phyloP scores from a whole-genome alignment of 257 asterid species.

The Cordia subcordata region DNA sequence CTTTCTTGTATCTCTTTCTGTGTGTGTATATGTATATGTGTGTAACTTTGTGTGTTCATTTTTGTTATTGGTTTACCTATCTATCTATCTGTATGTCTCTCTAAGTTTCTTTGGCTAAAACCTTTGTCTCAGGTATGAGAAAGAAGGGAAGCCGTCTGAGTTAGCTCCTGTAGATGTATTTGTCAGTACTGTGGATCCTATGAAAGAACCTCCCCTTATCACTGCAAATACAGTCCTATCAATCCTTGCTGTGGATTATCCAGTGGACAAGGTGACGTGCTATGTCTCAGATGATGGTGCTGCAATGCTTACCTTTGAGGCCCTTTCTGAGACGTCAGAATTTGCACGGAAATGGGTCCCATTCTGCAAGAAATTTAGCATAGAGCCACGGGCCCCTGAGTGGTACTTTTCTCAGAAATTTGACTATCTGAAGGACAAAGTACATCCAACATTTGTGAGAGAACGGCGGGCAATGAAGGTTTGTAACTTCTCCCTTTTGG shows the following conservation, averaged over 20 bases:
- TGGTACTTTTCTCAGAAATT: constrained; percentile 85
- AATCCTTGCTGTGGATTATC: constrained; percentile 91
- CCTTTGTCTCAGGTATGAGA: constrained; percentile 68
- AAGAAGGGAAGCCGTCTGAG: constrained; percentile 92
- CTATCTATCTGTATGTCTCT: background rate
- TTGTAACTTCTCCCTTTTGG: background rate
- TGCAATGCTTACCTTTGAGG: constrained; percentile 98
- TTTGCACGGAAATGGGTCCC: constrained; percentile 98
- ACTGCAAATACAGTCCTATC: constrained; percentile 97
- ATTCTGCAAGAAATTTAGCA: constrained; percentile 74
- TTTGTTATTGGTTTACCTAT: background rate
- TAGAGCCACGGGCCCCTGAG: constrained; percentile 96
- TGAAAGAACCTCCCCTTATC: constrained; percentile 95
- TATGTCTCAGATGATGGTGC: constrained; percentile 99
- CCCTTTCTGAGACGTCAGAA: constrained; percentile 94
- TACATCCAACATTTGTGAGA: constrained; percentile 83
- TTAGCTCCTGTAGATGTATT: constrained; percentile 71
- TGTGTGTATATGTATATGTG: background rate
- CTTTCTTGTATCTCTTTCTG: background rate
- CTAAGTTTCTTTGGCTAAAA: constrained; percentile 1
- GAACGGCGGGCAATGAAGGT: constrained; percentile 99
- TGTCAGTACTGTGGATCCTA: constrained; percentile 96
- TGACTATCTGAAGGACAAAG: constrained; percentile 86
- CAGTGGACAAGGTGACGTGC: constrained; percentile 86
- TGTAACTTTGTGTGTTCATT: constrained; percentile 11